These are phyloP conservation scores for Cadophora sp. DNA, from an alignment of 2,329 filamentous ascomycete species.

Conservation along the genomic window DNA sequence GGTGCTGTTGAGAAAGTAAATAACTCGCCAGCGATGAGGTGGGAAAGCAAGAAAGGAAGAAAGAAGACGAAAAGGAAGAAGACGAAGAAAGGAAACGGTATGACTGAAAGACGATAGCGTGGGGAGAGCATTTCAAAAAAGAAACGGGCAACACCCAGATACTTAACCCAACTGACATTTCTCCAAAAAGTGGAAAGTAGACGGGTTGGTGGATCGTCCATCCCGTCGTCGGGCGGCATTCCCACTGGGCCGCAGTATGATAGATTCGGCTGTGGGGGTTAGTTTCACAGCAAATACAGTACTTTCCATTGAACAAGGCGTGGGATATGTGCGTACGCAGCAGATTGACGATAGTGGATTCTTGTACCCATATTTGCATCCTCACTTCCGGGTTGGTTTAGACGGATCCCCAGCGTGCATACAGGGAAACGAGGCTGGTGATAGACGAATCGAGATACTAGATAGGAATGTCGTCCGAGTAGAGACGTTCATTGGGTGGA, in stretches of 20 bases:
- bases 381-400: neutral
- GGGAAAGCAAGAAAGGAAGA: constrained; percentile 13
- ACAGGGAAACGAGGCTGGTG: neutral
- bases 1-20: constrained; percentile 23
- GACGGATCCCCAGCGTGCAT: neutral
- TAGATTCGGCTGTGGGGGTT: constrained; percentile 21
- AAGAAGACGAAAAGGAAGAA: constrained; percentile 5
- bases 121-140: constrained; percentile 16
- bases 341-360: constrained; percentile 27
- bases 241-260: constrained; percentile 1
- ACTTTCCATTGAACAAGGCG: constrained; percentile 9
- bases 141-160: constrained; percentile 19
- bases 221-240: constrained; percentile 5
- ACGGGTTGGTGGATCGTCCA: neutral
- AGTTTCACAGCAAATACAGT: constrained; percentile 22
- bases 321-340: constrained; percentile 16
- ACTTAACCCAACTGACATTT: constrained; percentile 19
- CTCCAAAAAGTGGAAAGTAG: constrained; percentile 15
- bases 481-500: neutral
- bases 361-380: constrained; percentile 27
- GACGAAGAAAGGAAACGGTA: constrained; percentile 22
- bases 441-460: neutral
- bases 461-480: constrained; percentile 25
- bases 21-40: constrained; percentile 36
- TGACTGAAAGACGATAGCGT: constrained; percentile 15